Percentiles rank a stretch among this genome's conserved stretches.
phyloP scores from a whole-genome alignment of 164 flowering plant species.

The Aristolochia contorta region DNA sequence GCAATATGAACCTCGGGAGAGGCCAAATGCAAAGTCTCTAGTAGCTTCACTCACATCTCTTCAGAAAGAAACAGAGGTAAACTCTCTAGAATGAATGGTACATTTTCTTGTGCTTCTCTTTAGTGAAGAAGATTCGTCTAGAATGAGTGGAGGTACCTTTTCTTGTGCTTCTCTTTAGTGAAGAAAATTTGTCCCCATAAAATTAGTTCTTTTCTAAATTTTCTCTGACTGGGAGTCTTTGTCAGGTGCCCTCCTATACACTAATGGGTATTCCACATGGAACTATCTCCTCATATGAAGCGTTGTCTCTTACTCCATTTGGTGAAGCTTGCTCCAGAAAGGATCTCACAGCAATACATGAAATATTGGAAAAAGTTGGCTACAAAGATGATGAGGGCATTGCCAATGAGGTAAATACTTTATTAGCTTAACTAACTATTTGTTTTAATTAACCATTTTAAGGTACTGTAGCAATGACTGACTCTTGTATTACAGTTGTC shows the following conservation, averaged over 20 bases:
- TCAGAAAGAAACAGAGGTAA: conserved; percentile 15
- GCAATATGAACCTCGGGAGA: conserved; percentile 19
- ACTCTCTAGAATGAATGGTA: background rate
- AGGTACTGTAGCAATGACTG: background rate
- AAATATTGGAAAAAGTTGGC: conserved; percentile 65
- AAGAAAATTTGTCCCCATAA: background rate
- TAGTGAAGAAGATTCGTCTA: too few relatives aligned
- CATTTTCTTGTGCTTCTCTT: too few relatives aligned
- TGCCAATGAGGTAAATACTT: conserved; percentile 66
- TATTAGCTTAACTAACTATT: background rate
- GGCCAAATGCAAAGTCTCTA: conserved; percentile 15
- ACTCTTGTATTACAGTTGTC: background rate
- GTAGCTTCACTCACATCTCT: conserved; percentile 15
- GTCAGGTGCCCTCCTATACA: conserved; percentile 61
- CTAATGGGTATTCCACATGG: conserved; percentile 54
- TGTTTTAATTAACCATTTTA: background rate
- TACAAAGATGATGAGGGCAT: conserved; percentile 87
- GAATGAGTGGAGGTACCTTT: too few relatives aligned
- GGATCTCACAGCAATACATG: conserved; percentile 84
- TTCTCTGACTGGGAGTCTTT: background rate
- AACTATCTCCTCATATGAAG: conserved; percentile 20
- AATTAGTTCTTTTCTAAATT: background rate
- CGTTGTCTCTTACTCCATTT: conserved; percentile 47
- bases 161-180: too few relatives aligned
- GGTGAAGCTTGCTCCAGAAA: conserved; percentile 75